Percentiles rank a stretch among this genome's conserved stretches.
Evolutionary conservation across 2,329 filamentous ascomycete species (phyloP).

Genomic region (Rutstroemia sp.): DNA sequence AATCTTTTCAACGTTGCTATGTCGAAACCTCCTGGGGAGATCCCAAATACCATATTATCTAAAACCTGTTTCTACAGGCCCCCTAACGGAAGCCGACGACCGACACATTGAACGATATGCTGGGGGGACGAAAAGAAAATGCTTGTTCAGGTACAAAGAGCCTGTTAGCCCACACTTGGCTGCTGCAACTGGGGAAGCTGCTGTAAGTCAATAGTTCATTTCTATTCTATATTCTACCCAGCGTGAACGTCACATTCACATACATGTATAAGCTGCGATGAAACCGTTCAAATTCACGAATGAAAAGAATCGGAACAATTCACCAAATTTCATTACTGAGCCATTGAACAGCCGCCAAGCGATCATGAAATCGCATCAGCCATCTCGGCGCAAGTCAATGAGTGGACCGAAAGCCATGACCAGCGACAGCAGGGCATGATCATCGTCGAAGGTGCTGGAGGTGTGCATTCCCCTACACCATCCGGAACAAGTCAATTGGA

Average conservation of each 20-base stretch:
- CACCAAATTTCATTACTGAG: constrained; percentile 29
- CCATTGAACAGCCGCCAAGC: constrained; percentile 19
- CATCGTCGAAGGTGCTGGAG: constrained; percentile 75
- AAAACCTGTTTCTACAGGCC: constrained; percentile 77
- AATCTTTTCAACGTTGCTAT: constrained; percentile 8
- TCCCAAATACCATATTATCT: constrained; percentile 42
- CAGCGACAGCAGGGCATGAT: constrained; percentile 42
- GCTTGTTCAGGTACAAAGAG: constrained; percentile 64
- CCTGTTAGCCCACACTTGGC: constrained; percentile 75
- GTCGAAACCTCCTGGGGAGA: background rate
- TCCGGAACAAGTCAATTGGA: constrained; percentile 73
- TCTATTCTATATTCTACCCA: background rate
- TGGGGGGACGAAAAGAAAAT: constrained; percentile 44
- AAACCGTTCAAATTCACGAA: background rate
- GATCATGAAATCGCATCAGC: constrained; percentile 7
- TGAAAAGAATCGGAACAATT: background rate
- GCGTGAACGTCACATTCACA: too few relatives aligned
- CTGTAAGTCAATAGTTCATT: background rate
- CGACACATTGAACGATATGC: constrained; percentile 52
- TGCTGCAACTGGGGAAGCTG: constrained; percentile 33
- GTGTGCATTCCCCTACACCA: constrained; percentile 71
- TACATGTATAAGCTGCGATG: too few relatives aligned
- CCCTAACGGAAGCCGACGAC: constrained; percentile 62
- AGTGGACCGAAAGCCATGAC: constrained; percentile 4
- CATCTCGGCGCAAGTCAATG: constrained; percentile 1